Conservation (phyloP, 2,329 filamentous ascomycete genomes). For the Scedosporium aurantiacum region DNA sequence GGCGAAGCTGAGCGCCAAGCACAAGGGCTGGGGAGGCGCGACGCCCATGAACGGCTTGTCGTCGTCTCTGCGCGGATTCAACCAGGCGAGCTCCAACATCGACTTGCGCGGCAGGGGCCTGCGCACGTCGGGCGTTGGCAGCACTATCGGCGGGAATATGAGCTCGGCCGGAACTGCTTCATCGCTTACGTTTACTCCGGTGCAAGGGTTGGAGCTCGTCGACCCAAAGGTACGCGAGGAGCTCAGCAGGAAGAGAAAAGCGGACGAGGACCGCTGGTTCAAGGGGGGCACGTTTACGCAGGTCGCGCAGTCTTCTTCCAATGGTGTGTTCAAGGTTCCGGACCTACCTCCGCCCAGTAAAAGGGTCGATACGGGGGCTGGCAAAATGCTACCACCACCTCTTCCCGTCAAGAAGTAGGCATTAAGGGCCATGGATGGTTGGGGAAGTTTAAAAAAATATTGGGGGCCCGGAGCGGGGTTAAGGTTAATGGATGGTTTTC, state of each 20-base stretch:
- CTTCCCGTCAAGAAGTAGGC: conserved; percentile 12
- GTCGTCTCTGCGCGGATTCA: conserved; percentile 75
- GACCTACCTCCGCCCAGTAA: conserved; percentile 57
- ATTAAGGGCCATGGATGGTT: background rate
- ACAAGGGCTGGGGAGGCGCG: conserved; percentile 82
- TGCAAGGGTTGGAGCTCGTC: conserved; percentile 88
- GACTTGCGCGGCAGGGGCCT: conserved; percentile 70
- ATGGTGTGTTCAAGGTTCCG: conserved; percentile 73
- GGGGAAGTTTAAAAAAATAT: background rate
- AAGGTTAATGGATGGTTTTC: background rate
- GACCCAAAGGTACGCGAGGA: conserved; percentile 87
- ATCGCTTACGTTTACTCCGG: conserved; percentile 84
- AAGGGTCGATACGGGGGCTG: conserved; percentile 54
- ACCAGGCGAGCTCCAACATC: conserved; percentile 50
- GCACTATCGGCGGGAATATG: conserved; percentile 41
- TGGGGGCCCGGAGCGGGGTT: background rate
- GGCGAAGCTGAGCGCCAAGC: conserved; percentile 88
- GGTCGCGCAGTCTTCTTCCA: conserved; percentile 45
- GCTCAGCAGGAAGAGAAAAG: conserved; percentile 79
- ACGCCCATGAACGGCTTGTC: conserved; percentile 55
- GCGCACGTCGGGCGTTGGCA: conserved; percentile 71
- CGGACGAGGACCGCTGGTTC: conserved; percentile 93
- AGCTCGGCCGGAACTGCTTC: conserved; percentile 61
- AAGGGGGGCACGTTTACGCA: conserved; percentile 96
- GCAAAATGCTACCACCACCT: conserved; percentile 35